Base-by-base conservation (phyloP, 2,329 filamentous ascomycete species). In the Drechslerella dactyloides region DNA sequence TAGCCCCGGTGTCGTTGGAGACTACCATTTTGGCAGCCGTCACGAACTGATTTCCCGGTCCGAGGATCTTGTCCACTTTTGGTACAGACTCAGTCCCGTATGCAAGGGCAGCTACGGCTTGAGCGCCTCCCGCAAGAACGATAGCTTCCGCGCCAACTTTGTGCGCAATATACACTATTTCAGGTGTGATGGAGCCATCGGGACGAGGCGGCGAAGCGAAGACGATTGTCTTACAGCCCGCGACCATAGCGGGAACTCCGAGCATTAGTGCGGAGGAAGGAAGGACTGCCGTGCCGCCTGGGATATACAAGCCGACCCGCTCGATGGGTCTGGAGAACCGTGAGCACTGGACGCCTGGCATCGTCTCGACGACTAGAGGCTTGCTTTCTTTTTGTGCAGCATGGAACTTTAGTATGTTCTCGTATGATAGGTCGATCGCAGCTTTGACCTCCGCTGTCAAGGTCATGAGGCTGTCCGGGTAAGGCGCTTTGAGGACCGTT, bases 1-100 rank as follows among this genome's bases (percentile, higher is more conserved):
- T 90, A 11, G 94, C 94, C 70, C 92, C 96, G 50, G 94, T 97
- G 79, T 99, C 94, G 80, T 99, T 99, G 80, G 89, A 91, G 48
- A 99, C 94, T 76, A 93, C 85, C 94, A 99, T 99, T 85, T 99
- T 99, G 58, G 91, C 94, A 0, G 94, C 94, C 0, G 94, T 99
- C 44, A 99, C 94, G 78, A 97, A 99, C 80, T 97, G 94, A 81
- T 99, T 99, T 37, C 94, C 94, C 1, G 94, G 94, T 0, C 94
- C 94, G 11, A 97, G 86, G 76, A 99, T 97, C 86, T 99, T 99
- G 84, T 99, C 94, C 6, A 99, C 94, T 83, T 99, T 99, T 80
- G 84, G 90, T 56, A 99, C 87, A 76, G 88, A 93, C 81, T 97
- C 90, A 0, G 94, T 99, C 53, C 94, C 94, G 81, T 99, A 99